Evolutionary conservation across 495 filamentous ascomycete species (phyloP).

Genomic region (Aspergillus mulundensis): DNA sequence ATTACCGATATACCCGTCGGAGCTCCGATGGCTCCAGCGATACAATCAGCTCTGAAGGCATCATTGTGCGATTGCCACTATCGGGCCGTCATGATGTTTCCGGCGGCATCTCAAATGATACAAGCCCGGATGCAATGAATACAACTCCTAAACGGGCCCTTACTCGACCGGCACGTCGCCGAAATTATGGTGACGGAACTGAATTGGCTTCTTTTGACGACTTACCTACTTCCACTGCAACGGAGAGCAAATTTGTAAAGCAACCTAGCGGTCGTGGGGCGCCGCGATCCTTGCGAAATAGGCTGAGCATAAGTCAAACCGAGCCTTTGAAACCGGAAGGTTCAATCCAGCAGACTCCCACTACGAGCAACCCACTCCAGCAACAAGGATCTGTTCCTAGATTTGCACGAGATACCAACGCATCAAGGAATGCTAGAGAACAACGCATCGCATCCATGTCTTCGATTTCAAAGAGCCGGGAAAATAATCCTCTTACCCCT

Average conservation of each 20-base stretch:
- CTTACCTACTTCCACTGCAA: slow-evolving; percentile 78
- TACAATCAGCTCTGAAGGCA: slow-evolving; percentile 38
- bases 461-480: slow-evolving; percentile 36
- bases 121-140: slow-evolving; percentile 42
- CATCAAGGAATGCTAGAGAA: slow-evolving; percentile 84
- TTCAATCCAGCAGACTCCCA: slow-evolving; percentile 55
- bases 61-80: slow-evolving; percentile 48
- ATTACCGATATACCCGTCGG: slow-evolving; percentile 64
- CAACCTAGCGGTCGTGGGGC: slow-evolving; percentile 68
- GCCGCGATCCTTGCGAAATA: slow-evolving; percentile 59
- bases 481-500: slow-evolving; percentile 55
- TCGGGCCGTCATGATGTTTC: slow-evolving; percentile 42
- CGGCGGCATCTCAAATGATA: slow-evolving; percentile 34
- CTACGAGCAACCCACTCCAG: slow-evolving; percentile 41
- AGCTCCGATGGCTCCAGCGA: slow-evolving; percentile 64
- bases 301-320: slow-evolving; percentile 53
- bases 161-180: slow-evolving; percentile 66
- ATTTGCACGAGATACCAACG: slow-evolving; percentile 91
- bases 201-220: slow-evolving; percentile 94
- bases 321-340: slow-evolving; percentile 38
- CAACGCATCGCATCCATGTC: slow-evolving; percentile 60
- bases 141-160: slow-evolving; percentile 60
- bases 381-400: slow-evolving; percentile 59
- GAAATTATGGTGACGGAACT: slow-evolving; percentile 85
- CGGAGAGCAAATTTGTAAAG: slow-evolving; percentile 78